Percentiles rank a stretch among this genome's conserved stretches.
Conservation (phyloP, 78 protist genomes). For the Dictyostelium brefeldianum region DNA sequence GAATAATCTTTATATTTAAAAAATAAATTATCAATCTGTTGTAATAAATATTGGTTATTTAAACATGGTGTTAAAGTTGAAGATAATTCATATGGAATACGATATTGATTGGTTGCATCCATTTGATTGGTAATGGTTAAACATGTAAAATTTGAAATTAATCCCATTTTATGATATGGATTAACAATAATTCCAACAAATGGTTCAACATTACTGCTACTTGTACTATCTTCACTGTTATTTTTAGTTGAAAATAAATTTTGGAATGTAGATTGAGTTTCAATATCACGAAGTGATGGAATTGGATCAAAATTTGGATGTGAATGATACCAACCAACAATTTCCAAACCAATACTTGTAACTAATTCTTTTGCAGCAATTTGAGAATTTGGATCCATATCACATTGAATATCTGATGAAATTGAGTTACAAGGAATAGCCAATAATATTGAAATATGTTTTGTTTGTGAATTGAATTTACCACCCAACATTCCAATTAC, state of each 20-base stretch:
- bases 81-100: constrained; percentile 37
- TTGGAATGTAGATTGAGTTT: constrained; percentile 83
- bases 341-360: not conserved
- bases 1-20: not conserved
- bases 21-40: constrained; percentile 4
- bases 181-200: constrained; percentile 65
- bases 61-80: not conserved
- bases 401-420: constrained; percentile 73
- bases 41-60: not conserved
- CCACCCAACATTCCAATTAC: constrained; percentile 89
- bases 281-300: constrained; percentile 89
- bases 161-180: constrained; percentile 39
- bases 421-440: constrained; percentile 73
- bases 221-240: not conserved
- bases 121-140: constrained; percentile 24
- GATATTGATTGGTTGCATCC: not conserved
- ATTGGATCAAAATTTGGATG: constrained; percentile 88
- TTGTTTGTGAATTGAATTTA: constrained; percentile 31
- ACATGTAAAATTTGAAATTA: constrained; percentile 9
- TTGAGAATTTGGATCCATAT: constrained; percentile 83
- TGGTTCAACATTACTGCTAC: constrained; percentile 35
- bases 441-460: constrained; percentile 24
- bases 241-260: not conserved
- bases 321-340: constrained; percentile 93
- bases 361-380: constrained; percentile 54